These are phyloP conservation scores for Cryptosporidium tyzzeri DNA, from an alignment of 169 alveolate species.

Conservation along the genomic window DNA sequence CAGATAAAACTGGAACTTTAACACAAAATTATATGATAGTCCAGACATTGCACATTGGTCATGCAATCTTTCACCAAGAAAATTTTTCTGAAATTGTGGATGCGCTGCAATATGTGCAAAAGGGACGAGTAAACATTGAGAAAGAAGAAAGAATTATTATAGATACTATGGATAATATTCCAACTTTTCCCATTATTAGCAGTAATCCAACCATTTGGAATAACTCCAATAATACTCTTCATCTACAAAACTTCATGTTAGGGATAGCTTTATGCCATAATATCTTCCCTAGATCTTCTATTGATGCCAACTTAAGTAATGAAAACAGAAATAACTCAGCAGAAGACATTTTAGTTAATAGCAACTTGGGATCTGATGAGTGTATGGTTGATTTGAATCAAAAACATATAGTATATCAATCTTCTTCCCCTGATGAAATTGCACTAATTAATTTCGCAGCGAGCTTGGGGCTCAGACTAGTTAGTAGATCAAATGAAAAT, in stretches of 20 bases:
- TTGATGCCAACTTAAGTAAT: constrained; percentile 1
- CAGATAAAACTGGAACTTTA: constrained; percentile 99
- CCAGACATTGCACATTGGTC: constrained; percentile 83
- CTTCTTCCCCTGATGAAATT: constrained; percentile 99
- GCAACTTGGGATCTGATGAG: constrained; percentile 55
- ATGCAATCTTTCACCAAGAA: constrained; percentile 53
- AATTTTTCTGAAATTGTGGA: constrained; percentile 77
- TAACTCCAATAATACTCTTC: constrained; percentile 27
- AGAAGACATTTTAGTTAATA: constrained; percentile 27
- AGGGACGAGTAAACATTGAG: constrained; percentile 4
- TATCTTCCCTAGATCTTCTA: constrained; percentile 88
- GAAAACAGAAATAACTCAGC: neutral
- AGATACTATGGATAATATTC: constrained; percentile 11
- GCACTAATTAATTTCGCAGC: constrained; percentile 97
- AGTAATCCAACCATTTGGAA: constrained; percentile 32
- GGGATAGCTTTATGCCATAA: constrained; percentile 92
- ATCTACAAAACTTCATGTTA: constrained; percentile 86
- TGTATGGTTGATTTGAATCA: constrained; percentile 77
- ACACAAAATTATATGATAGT: constrained; percentile 97
- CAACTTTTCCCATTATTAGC: constrained; percentile 27
- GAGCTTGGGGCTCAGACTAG: constrained; percentile 89
- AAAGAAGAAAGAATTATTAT: constrained; percentile 19
- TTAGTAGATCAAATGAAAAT: constrained; percentile 87
- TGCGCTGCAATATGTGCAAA: constrained; percentile 18
- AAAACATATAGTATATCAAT: constrained; percentile 90